Percentiles rank a stretch among this genome's conserved stretches.
Conservation (phyloP, 192 early-diverging fungal genomes). For the Gorgonomyces haynaldii region DNA sequence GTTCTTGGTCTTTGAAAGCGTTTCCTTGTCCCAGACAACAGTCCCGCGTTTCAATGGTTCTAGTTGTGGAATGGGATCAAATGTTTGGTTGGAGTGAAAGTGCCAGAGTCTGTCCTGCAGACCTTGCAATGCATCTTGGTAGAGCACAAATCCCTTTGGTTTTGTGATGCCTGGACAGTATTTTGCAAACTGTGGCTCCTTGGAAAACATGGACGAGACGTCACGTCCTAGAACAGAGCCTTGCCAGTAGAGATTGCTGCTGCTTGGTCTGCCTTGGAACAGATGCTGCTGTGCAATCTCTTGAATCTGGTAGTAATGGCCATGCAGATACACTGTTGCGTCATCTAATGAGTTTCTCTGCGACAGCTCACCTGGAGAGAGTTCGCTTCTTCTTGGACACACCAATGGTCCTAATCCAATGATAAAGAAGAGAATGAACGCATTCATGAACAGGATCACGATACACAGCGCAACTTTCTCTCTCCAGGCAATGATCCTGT, state of each 20-base stretch:
- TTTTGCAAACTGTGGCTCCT: not conserved
- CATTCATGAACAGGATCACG: slow-evolving; percentile 68
- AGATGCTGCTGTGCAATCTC: slow-evolving; percentile 7
- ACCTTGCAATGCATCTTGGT: not conserved
- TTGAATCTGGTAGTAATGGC: slow-evolving; percentile 8
- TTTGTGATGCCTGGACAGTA: too few species aligned
- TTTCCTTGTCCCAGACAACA: slow-evolving; percentile 10
- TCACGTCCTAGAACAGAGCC: slow-evolving; percentile 23
- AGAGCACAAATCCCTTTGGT: too few species aligned
- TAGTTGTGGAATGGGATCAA: slow-evolving; percentile 19
- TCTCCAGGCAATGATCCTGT: too few species aligned
- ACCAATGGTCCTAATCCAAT: slow-evolving; percentile 68
- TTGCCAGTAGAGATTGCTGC: slow-evolving; percentile 7
- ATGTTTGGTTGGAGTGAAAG: slow-evolving; percentile 7
- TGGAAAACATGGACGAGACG: slow-evolving; percentile 31
- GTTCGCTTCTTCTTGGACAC: slow-evolving; percentile 45
- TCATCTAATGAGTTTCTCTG: not conserved
- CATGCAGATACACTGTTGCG: slow-evolving; percentile 10
- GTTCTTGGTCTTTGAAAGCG: slow-evolving; percentile 12
- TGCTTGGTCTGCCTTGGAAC: too few species aligned
- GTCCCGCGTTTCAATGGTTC: slow-evolving; percentile 16
- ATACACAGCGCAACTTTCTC: slow-evolving; percentile 17
- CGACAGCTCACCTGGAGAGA: slow-evolving; percentile 9
- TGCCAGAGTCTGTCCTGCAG: not conserved
- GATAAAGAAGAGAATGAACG: slow-evolving; percentile 76